Evolutionary conservation across 192 early-diverging fungal species (phyloP).

Genomic region (Mortierella hygrophila): DNA sequence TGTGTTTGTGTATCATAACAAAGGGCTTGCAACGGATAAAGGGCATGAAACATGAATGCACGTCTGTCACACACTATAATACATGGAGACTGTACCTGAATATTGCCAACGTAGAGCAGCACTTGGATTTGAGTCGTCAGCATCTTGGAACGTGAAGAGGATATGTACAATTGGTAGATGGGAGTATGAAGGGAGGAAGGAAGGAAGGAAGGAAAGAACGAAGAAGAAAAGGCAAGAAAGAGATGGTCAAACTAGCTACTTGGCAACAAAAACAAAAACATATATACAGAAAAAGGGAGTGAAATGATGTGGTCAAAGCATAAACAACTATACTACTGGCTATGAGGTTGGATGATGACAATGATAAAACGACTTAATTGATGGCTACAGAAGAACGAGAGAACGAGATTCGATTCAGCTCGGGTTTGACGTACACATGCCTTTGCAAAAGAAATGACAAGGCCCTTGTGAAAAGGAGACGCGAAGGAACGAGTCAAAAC

Average conservation of each 20-base stretch:
- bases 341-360: neutral
- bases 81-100: constrained; percentile 29
- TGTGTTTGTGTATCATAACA: too few species aligned
- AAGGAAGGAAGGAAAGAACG: neutral
- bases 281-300: constrained; percentile 4
- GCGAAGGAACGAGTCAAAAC: neutral
- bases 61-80: too few species aligned
- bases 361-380: too few species aligned
- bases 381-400: constrained; percentile 4
- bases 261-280: neutral
- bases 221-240: neutral
- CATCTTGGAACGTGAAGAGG: neutral
- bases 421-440: neutral
- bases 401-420: constrained; percentile 6
- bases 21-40: too few species aligned
- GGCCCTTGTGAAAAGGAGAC: neutral
- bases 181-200: neutral
- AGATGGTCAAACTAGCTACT: neutral
- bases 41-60: neutral
- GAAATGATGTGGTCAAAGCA: constrained; percentile 4
- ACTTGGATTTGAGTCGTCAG: constrained; percentile 51
- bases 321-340: neutral
- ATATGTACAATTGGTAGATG: neutral
- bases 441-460: neutral
- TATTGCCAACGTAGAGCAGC: constrained; percentile 48